Evolutionary conservation across 176 grass and related monocot species (phyloP).

Genomic region (Bromus sterilis): DNA sequence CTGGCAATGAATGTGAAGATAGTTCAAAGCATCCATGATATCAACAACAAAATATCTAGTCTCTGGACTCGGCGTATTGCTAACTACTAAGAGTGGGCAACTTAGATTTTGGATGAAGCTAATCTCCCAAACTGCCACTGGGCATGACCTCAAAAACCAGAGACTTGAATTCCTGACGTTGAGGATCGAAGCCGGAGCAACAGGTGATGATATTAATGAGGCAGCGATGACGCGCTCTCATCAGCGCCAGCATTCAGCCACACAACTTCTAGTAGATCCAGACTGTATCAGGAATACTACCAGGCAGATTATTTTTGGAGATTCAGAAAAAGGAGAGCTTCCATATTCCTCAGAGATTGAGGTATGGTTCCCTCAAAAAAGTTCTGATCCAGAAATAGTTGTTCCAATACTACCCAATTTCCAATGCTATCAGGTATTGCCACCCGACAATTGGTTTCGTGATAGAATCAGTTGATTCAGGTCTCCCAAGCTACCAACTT

Average conservation of each 20-base stretch:
- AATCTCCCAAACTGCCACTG: background rate
- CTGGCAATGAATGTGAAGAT: constrained; percentile 9
- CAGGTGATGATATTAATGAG: constrained; percentile 18
- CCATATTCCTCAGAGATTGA: constrained; percentile 1
- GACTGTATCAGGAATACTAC: constrained; percentile 1
- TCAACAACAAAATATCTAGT: background rate
- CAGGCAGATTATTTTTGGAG: constrained; percentile 26
- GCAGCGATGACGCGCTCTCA: background rate
- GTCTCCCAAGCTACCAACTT: background rate
- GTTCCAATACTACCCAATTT: background rate
- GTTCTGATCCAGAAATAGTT: constrained; percentile 20
- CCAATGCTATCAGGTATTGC: constrained; percentile 26
- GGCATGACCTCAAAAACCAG: constrained; percentile 23
- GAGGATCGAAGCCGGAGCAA: background rate
- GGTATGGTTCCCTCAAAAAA: constrained; percentile 30
- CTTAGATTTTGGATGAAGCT: constrained; percentile 6
- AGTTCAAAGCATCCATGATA: background rate
- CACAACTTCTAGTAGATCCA: constrained; percentile 1
- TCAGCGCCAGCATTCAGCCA: constrained; percentile 21
- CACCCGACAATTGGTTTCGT: constrained; percentile 14
- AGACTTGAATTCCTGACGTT: constrained; percentile 23
- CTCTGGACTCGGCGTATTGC: background rate
- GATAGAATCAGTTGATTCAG: constrained; percentile 12
- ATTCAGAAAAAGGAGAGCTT: constrained; percentile 12
- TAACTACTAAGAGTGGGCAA: background rate